Evolutionary conservation across 495 filamentous ascomycete genomes (phyloP), one percentile per base, ranked within the genome.

Genomic region (Talaromyces trachyspermus): DNA sequence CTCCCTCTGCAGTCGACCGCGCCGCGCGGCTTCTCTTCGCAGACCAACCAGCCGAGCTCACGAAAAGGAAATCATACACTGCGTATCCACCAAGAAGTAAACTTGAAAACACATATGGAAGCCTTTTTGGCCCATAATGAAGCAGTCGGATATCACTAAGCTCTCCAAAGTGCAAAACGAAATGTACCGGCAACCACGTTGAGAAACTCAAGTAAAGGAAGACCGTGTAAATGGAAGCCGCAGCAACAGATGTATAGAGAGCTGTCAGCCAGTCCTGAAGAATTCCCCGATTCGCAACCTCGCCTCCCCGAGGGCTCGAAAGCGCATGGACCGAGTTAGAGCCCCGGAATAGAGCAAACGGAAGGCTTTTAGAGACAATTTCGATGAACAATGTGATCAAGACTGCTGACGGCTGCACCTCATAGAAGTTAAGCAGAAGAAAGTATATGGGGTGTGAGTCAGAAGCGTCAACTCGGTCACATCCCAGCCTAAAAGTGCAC

Each of bases 361-460:
- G 87, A 32, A 88, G 56, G 38, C 76, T 78, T 17, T 76, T 79
- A 6, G 86, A 76, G 52, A 82, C 52, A 38, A 85, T 59, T 46
- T 88, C 84, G 52, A 89, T 81, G 7, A 58, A 54, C 47, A 85
- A 75, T 22, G 76, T 76, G 14, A 70, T 58, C 32, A 76, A 53
- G 15, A 79, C 63, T 7, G 85, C 80, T 38, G 62, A 64, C 7
- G 75, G 68, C 5, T 77, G 72, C 45, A 89, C 69, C 12, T 65
- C 58, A 72, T 91, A 95, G 72, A 90, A 94, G 53, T 76, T 77
- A 20, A 68, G 69, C 26, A 89, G 68, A 37, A 95, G 80, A 50
- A 79, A 80, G 52, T 80, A 75, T 42, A 75, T 76, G 25, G 89
- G 89, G 83, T 71, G 61, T 86, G 80, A 19, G 83, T 79, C 4